Base-by-base conservation (phyloP, 2,329 filamentous ascomycete genomes). In the Alternaria ethzedia region DNA sequence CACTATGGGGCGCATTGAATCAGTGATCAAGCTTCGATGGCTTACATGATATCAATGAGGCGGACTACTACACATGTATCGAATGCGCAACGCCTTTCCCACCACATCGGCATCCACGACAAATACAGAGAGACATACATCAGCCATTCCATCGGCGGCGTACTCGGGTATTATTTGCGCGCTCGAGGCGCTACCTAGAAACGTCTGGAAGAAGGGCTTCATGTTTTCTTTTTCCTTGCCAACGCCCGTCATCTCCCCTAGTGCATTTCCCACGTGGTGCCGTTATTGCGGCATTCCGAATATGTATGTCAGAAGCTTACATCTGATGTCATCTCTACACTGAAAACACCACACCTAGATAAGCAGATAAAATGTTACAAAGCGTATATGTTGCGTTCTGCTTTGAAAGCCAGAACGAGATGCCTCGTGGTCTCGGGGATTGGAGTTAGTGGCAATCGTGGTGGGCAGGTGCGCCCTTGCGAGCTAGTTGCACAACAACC, bases 241-340 rank as follows among this genome's bases (percentile, higher is more conserved):
- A 20, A 25, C 32, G 30, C 21, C 41, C 7, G 21, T 43, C 21
- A 26, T 41, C 20, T 41, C 11, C 23, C 51, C 23, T 54, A 51
- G 47, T 51, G 17, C 26, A 51, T 32, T 17, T 15, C 17, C 47
- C 47, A 51, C 47, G 47, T 51, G 47, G 47, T 10, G 47, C 47
- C 26, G 26, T 51, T 51, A 32, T 30, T 21, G 47, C 13, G 26
- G 47, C 26, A 17, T 26, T 41, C 26, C 47, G 47, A 5, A 36
- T 36, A n/a, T 30, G 20, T 13, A 25, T 49, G 36, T 45, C 13
- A 17, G 13, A 30, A 12, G 4, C 26, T n/a, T 21, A 32, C 11
- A 5, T 12, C 13, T 32, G 17, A 28, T 32, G 17, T 21, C 26
- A 25, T n/a, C 12, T 9, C 7, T 51, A 28, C n/a, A 21, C 32